These are phyloP conservation scores for Blastocystis hominis DNA, from an alignment of 352 stramenopile species.

Conservation along the genomic window DNA sequence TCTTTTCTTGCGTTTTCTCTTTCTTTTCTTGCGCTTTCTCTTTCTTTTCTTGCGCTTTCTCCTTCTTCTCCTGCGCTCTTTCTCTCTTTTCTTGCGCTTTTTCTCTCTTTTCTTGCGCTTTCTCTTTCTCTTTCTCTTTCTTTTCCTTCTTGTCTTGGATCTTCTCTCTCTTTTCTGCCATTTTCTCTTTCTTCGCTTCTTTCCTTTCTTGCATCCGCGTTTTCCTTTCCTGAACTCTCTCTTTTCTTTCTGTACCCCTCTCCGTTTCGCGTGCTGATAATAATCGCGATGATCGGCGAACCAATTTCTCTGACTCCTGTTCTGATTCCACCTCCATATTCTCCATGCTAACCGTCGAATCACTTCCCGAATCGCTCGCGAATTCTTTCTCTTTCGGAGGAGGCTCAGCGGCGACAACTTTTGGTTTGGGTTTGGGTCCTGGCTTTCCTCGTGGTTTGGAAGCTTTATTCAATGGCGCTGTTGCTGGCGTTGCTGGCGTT, in stretches of 20 bases:
- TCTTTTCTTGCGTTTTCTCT: no score
- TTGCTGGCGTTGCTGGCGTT: no score
- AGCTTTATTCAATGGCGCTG: no score
- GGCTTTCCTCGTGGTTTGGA: conserved; percentile 54
- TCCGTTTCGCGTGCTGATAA: no score
- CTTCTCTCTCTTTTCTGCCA: no score
- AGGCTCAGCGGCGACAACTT: neutral
- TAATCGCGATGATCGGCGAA: no score
- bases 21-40: neutral
- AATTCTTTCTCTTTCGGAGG: neutral
- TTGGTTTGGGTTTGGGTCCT: neutral
- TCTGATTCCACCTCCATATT: no score
- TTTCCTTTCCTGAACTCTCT: no score
- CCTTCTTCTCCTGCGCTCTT: neutral
- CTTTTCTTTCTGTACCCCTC: no score
- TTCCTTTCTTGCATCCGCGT: no score
- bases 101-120: neutral
- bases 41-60: neutral
- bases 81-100: neutral
- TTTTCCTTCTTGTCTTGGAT: neutral
- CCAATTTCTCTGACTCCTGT: no score
- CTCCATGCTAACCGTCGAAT: neutral
- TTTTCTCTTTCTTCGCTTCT: no score
- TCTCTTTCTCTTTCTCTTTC: neutral
- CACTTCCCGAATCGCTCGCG: neutral